Evolutionary conservation across 495 filamentous ascomycete genomes (phyloP).

Genomic region (Aspergillus nidulans): DNA sequence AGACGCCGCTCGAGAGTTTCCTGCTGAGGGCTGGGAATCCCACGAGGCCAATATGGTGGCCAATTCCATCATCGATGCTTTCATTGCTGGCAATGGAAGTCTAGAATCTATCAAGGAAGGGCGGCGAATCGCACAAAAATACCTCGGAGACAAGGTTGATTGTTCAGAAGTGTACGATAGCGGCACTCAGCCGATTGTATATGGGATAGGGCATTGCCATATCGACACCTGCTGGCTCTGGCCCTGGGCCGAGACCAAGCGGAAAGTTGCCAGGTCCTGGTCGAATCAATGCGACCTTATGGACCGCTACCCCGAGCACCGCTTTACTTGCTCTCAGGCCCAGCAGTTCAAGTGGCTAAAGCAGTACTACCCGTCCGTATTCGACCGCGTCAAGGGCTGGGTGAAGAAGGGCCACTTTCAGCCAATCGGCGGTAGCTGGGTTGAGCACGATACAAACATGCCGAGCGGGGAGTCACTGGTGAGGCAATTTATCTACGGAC

Average conservation of each 20-base stretch:
- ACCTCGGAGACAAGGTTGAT: constrained; percentile 76
- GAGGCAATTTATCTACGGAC: constrained; percentile 92
- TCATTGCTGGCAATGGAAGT: constrained; percentile 69
- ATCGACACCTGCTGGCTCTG: constrained; percentile 98
- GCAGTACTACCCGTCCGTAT: constrained; percentile 78
- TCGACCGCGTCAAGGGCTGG: constrained; percentile 84
- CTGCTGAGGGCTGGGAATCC: constrained; percentile 74
- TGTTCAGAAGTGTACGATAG: constrained; percentile 79
- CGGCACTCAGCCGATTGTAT: constrained; percentile 69
- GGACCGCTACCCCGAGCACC: constrained; percentile 90
- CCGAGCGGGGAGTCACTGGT: constrained; percentile 91
- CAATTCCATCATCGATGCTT: constrained; percentile 84
- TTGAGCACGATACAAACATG: constrained; percentile 97
- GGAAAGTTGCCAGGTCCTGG: constrained; percentile 95
- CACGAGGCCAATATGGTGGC: constrained; percentile 78
- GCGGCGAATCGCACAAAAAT: constrained; percentile 75
- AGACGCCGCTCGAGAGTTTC: constrained; percentile 79
- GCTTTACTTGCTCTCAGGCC: constrained; percentile 87
- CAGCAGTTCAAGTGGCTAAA: constrained; percentile 99
- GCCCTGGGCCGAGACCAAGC: constrained; percentile 98
- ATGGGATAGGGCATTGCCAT: constrained; percentile 90
- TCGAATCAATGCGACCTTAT: constrained; percentile 91
- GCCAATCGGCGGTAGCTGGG: constrained; percentile 95
- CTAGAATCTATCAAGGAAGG: constrained; percentile 72
- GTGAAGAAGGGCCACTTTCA: constrained; percentile 89